Evolutionary conservation across 1,139 yeast genomes (phyloP).

Genomic region (Pichia sp.): DNA sequence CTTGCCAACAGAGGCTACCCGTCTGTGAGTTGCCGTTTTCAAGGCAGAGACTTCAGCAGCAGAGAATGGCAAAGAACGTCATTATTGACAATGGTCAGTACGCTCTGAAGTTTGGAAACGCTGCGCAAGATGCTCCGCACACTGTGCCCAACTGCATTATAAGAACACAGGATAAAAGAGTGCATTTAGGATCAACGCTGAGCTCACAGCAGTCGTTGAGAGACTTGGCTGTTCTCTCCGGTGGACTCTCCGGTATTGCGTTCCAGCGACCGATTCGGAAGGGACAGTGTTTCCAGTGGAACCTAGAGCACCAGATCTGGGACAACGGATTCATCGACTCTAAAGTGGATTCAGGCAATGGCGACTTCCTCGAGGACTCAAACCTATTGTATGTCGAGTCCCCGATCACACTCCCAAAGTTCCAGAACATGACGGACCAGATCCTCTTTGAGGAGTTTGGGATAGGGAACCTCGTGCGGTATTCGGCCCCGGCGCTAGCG

Average conservation of each 20-base stretch:
- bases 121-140: slow-evolving; percentile 40
- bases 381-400: slow-evolving; percentile 67
- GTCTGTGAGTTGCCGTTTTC: not conserved
- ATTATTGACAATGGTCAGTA: slow-evolving; percentile 87
- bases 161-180: slow-evolving; percentile 69
- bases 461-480: slow-evolving; percentile 59
- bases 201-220: slow-evolving; percentile 42
- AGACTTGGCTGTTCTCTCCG: slow-evolving; percentile 41
- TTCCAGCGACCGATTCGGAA: slow-evolving; percentile 82
- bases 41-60: not conserved
- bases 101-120: slow-evolving; percentile 70
- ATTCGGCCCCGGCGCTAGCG: slow-evolving; percentile 62
- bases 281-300: slow-evolving; percentile 92
- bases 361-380: slow-evolving; percentile 44
- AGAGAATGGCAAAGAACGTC: slow-evolving; percentile 27
- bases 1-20: not conserved
- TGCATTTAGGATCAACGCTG: slow-evolving; percentile 71
- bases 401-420: slow-evolving; percentile 76
- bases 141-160: slow-evolving; percentile 66
- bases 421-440: slow-evolving; percentile 85
- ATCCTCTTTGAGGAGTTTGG: slow-evolving; percentile 93
- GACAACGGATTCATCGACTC: slow-evolving; percentile 56
- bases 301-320: slow-evolving; percentile 88
- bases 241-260: slow-evolving; percentile 52
- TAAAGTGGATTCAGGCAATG: slow-evolving; percentile 34